These are phyloP conservation scores for Termitomyces sp. DNA, from an alignment of 768 basidiomycete genomes.

Conservation along the genomic window DNA sequence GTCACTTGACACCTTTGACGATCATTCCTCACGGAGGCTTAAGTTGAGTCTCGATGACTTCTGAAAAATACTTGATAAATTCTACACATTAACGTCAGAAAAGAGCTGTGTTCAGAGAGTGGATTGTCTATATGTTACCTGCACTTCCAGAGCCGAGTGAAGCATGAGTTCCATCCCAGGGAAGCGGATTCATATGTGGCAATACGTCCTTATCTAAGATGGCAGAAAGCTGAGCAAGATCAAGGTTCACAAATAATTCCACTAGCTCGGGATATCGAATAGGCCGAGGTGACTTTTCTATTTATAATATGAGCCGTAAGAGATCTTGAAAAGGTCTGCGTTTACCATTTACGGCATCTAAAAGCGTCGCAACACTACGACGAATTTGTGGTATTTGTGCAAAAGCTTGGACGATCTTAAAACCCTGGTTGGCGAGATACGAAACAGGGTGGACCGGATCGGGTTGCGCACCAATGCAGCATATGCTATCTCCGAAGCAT, in stretches of 20 bases:
- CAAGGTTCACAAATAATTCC: constrained; percentile 67
- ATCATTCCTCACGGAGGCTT: constrained; percentile 24
- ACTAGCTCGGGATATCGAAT: constrained; percentile 36
- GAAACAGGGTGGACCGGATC: neutral
- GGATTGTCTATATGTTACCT: constrained; percentile 13
- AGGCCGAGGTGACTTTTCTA: neutral
- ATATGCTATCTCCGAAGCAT: constrained; percentile 42
- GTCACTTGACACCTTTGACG: neutral
- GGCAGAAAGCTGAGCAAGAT: constrained; percentile 53
- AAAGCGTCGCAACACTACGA: constrained; percentile 27
- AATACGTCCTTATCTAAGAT: constrained; percentile 49
- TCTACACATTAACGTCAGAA: constrained; percentile 26
- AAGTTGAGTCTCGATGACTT: constrained; percentile 38
- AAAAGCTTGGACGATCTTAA: constrained; percentile 49
- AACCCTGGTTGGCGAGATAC: neutral
- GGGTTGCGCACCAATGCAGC: constrained; percentile 46
- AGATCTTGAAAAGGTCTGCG: neutral
- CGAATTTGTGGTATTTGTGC: constrained; percentile 72
- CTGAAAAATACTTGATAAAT: constrained; percentile 39
- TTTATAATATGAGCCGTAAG: neutral
- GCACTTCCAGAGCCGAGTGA: constrained; percentile 14
- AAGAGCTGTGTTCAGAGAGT: constrained; percentile 1
- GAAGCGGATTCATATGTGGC: constrained; percentile 36
- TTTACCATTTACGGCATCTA: neutral
- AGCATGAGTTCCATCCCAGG: constrained; percentile 25